These are phyloP conservation scores for Phylloporus scabripes DNA, from an alignment of 768 basidiomycete genomes.

Conservation along the genomic window DNA sequence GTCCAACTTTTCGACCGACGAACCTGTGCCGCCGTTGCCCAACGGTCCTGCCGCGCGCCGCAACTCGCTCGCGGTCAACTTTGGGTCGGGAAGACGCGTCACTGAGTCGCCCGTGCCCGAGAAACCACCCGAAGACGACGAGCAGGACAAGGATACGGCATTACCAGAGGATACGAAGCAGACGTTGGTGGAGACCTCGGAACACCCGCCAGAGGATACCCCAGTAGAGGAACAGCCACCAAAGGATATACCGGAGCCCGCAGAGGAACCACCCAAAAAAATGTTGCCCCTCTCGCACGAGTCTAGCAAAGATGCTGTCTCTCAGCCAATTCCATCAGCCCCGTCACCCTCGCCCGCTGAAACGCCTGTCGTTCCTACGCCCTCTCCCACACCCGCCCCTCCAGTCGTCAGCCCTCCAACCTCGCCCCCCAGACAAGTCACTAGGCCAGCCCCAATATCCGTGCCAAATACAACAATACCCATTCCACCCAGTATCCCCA, in stretches of 20 bases:
- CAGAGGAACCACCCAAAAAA: slow-evolving; percentile 4
- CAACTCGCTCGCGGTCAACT: slow-evolving; percentile 26
- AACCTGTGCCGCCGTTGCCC: slow-evolving; percentile 25
- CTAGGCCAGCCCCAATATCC: slow-evolving; percentile 1
- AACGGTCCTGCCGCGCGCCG: slow-evolving; percentile 15
- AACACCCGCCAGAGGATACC: background rate
- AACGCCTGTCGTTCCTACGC: background rate
- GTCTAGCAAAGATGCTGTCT: slow-evolving; percentile 6
- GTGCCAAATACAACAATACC: slow-evolving; percentile 4
- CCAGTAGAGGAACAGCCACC: slow-evolving; percentile 3
- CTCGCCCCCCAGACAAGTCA: background rate
- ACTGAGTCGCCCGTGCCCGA: slow-evolving; percentile 6
- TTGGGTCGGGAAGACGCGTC: slow-evolving; percentile 20
- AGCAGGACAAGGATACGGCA: background rate
- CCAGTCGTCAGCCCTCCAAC: background rate
- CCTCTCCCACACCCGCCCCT: background rate
- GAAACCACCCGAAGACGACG: slow-evolving; percentile 5
- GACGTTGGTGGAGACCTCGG: background rate
- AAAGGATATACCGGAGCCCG: background rate
- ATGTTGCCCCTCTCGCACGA: background rate
- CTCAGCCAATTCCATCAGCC: slow-evolving; percentile 5
- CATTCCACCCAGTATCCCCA: slow-evolving; percentile 1
- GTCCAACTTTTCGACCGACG: slow-evolving; percentile 10
- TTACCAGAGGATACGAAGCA: background rate
- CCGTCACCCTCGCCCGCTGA: background rate